Base-by-base conservation (phyloP, 2,329 filamentous ascomycete genomes). In the Stromatinia cepivora region DNA sequence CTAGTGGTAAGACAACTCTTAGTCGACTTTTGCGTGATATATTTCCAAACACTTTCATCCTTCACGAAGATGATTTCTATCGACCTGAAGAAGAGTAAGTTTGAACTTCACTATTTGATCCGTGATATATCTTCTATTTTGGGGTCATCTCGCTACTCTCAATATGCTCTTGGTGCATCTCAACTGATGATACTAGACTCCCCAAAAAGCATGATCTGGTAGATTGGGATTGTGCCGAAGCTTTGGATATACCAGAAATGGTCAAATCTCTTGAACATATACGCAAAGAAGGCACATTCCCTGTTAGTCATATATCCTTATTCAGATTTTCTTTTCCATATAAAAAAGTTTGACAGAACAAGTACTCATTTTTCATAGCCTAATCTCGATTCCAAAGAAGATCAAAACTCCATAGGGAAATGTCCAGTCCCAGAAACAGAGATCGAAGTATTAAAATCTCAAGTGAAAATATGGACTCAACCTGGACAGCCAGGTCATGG, bases 51-150 rank as follows among this genome's bases (percentile, higher is more conserved):
- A 85, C 88, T 22, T 94, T 93, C 77, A 92, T 98, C 76, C 85
- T 99, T 31, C 95, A 99, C 79, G 89, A 97, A 79, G 95, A 99
- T 82, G 95, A 99, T 80, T 99, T 98, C 79, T 99, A 97, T 82
- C 89, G 88, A 73, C 84, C 91, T 0, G 94, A 98, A 78, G 81
- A 85, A 42, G 85, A 93, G 86, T 92, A 76, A 77, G 85, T 80
- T 36, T 9, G 54, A 66, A 67, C 66, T 54, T 58, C 28, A 3
- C 39, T 42, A 17, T 31, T 34, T 59, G n/a, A 34, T 31, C 22
- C 17, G 39, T 63, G 7, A 45, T 11, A 31, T 52, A 11, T 25
- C 17, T 20, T 34, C 7, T 46, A 11, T 61, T 36, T 34, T 7
- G 4, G 5, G 8, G 20, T 31, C n/a, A 34, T 4, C 20, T 9